Percentiles rank a stretch among this genome's conserved stretches.
Evolutionary conservation across 2,329 filamentous ascomycete species (phyloP).

Genomic region (Hypoxylon sp.): DNA sequence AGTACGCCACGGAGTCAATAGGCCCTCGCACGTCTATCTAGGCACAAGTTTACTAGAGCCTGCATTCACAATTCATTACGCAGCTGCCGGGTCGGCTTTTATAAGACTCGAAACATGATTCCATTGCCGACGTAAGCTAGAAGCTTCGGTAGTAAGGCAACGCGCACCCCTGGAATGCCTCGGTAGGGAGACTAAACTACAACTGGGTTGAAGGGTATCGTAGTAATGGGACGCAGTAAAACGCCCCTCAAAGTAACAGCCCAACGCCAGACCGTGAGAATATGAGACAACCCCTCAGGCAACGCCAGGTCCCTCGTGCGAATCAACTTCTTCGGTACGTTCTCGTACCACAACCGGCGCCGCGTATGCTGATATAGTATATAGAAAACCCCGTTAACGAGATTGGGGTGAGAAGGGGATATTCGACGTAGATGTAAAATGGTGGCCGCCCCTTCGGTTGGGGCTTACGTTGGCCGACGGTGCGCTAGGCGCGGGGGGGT

Average conservation of each 20-base stretch:
- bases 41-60: too few relatives aligned
- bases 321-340: background rate
- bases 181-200: too few relatives aligned
- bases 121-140: too few relatives aligned
- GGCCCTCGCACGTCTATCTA: too few relatives aligned
- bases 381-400: slow-evolving; percentile 4
- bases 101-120: too few relatives aligned
- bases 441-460: slow-evolving; percentile 34
- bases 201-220: slow-evolving; percentile 24
- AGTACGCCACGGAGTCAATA: too few relatives aligned
- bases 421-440: slow-evolving; percentile 39
- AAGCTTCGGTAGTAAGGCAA: background rate
- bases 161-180: too few relatives aligned
- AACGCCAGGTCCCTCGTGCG: slow-evolving; percentile 3
- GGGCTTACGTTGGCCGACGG: slow-evolving; percentile 37
- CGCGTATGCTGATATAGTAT: background rate
- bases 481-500: slow-evolving; percentile 5
- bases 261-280: background rate
- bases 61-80: too few relatives aligned
- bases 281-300: too few relatives aligned
- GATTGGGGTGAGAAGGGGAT: slow-evolving; percentile 40
- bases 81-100: too few relatives aligned
- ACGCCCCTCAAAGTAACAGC: background rate
- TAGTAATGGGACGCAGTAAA: slow-evolving; percentile 7
- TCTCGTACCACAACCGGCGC: background rate